Percentiles rank a stretch among this genome's conserved stretches.
phyloP scores from a whole-genome alignment of 2,329 filamentous ascomycete species.

The Cordyceps pruinosa region DNA sequence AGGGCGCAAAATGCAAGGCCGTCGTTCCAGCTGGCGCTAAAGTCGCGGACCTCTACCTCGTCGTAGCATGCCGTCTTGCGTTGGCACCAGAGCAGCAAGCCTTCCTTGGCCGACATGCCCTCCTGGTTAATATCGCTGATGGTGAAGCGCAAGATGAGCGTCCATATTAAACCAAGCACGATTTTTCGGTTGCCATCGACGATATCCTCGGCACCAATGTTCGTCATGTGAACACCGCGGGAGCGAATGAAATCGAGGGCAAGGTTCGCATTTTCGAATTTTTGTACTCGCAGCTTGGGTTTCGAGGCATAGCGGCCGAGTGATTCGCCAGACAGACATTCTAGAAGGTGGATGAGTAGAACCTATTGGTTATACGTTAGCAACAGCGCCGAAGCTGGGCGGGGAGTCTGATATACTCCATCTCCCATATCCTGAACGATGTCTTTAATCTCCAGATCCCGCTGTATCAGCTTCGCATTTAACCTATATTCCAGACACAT shows the following conservation, averaged over 20 bases:
- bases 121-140: slow-evolving; percentile 98
- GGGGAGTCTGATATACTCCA: slow-evolving; percentile 57
- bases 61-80: slow-evolving; percentile 98
- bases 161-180: slow-evolving; percentile 96
- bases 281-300: slow-evolving; percentile 91
- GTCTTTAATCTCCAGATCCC: slow-evolving; percentile 75
- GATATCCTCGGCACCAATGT: slow-evolving; percentile 96
- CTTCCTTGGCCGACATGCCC: slow-evolving; percentile 95
- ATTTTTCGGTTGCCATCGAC: slow-evolving; percentile 98
- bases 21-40: slow-evolving; percentile 94
- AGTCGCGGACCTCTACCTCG: slow-evolving; percentile 91
- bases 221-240: slow-evolving; percentile 91
- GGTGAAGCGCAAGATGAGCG: slow-evolving; percentile 92
- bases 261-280: slow-evolving; percentile 96
- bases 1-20: slow-evolving; percentile 94
- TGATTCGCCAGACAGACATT: slow-evolving; percentile 90
- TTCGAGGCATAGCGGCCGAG: slow-evolving; percentile 95
- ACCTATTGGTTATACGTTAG: slow-evolving; percentile 48
- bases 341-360: slow-evolving; percentile 90
- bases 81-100: slow-evolving; percentile 92
- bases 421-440: slow-evolving; percentile 86
- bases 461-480: slow-evolving; percentile 83
- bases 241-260: slow-evolving; percentile 89
- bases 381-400: slow-evolving; percentile 1
- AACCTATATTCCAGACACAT: slow-evolving; percentile 53